These are phyloP conservation scores for Bipolaris sorokiniana DNA, from an alignment of 2,329 filamentous ascomycete species.

Conservation along the genomic window DNA sequence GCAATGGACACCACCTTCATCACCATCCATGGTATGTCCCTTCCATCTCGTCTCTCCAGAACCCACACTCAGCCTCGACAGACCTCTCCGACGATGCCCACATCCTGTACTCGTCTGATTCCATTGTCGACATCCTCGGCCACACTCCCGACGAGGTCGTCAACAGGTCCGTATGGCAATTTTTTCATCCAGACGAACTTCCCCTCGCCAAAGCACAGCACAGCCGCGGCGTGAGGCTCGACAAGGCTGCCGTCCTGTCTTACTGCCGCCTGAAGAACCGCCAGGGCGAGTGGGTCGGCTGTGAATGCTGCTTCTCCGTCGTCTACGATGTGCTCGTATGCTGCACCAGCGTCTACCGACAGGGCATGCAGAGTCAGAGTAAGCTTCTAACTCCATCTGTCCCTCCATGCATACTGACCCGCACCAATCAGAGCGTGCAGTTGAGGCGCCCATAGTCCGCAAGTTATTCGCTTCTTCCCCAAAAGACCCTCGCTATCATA, in stretches of 20 bases:
- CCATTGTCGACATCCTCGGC: constrained; percentile 81
- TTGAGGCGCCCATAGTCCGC: constrained; percentile 78
- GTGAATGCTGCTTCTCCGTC: constrained; percentile 88
- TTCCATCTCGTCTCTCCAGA: constrained; percentile 12
- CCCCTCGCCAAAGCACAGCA: constrained; percentile 76
- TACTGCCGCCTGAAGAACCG: constrained; percentile 76
- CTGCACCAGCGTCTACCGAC: constrained; percentile 78
- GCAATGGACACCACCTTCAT: constrained; percentile 81
- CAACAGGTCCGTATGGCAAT: constrained; percentile 80
- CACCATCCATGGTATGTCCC: constrained; percentile 78
- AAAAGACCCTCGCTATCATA: constrained; percentile 84
- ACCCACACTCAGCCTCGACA: constrained; percentile 45
- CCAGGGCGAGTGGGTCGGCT: constrained; percentile 74
- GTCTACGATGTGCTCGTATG: constrained; percentile 88
- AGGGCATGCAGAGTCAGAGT: constrained; percentile 75
- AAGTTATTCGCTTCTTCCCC: constrained; percentile 82
- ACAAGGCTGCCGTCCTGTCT: constrained; percentile 83
- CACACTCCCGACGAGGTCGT: constrained; percentile 78
- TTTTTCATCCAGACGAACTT: constrained; percentile 82
- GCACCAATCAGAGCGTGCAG: constrained; percentile 69
- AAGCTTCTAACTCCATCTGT: constrained; percentile 49
- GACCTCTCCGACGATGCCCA: constrained; percentile 77
- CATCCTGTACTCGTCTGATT: constrained; percentile 83
- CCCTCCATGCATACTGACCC: constrained; percentile 13
- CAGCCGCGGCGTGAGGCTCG: constrained; percentile 73